Conservation (phyloP, 441 rosid genomes). For the Omphalea diandra region DNA sequence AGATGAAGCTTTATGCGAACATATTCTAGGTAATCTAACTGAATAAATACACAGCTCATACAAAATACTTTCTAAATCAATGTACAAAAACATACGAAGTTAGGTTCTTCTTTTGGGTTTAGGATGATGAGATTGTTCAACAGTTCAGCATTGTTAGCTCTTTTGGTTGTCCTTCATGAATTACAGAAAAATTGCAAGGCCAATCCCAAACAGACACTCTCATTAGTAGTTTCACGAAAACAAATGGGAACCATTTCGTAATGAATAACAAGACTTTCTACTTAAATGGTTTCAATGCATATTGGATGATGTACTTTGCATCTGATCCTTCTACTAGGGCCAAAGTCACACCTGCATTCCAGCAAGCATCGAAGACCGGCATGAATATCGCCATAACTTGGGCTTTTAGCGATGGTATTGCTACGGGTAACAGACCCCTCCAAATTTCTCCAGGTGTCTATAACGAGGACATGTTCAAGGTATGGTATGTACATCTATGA, state of each 20-base stretch:
- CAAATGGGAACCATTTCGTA: conserved; percentile 45
- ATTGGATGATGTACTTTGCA: conserved; percentile 63
- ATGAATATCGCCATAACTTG: conserved; percentile 59
- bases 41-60: too few relatives aligned
- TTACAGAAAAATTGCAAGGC: conserved; percentile 2
- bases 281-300: conserved; percentile 70
- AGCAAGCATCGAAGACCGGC: conserved; percentile 46
- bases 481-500: conserved; percentile 11
- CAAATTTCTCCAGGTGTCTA: conserved; percentile 66
- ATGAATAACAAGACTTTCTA: conserved; percentile 44
- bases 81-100: too few relatives aligned
- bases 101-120: too few relatives aligned
- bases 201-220: too few relatives aligned
- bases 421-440: conserved; percentile 48
- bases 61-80: too few relatives aligned
- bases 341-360: conserved; percentile 48
- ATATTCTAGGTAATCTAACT: too few relatives aligned
- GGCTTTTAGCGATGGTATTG: conserved; percentile 63
- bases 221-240: conserved; percentile 26
- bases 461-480: conserved; percentile 57
- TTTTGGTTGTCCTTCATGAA: conserved; percentile 12
- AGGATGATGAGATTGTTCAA: too few relatives aligned
- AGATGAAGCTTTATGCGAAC: too few relatives aligned
- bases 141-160: too few relatives aligned
- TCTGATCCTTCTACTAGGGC: conserved; percentile 44